Percentiles rank a stretch among this genome's conserved stretches.
Evolutionary conservation across 352 stramenopile genomes (phyloP).

Genomic region (Phytopythium sindhum): DNA sequence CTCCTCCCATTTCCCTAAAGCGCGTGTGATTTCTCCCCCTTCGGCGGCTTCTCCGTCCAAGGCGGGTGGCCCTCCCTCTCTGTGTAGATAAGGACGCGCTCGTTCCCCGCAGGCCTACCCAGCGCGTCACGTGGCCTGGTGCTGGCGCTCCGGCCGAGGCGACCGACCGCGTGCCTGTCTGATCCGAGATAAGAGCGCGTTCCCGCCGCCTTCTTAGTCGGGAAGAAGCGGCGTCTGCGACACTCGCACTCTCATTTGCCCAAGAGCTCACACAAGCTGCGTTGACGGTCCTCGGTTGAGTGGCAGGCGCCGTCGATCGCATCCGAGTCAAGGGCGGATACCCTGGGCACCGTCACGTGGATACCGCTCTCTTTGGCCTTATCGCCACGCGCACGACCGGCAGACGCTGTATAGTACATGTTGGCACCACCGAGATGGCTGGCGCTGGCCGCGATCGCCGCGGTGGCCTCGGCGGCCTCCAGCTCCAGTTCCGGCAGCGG

Average conservation of each 20-base stretch:
- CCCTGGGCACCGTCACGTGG: not conserved
- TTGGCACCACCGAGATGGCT: not conserved
- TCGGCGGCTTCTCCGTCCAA: not conserved
- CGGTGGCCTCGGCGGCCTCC: slow-evolving; percentile 11
- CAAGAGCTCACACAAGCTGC: too few relatives aligned
- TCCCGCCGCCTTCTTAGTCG: slow-evolving; percentile 2
- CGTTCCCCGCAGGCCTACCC: too few relatives aligned
- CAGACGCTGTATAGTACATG: not conserved
- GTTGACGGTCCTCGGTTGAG: too few relatives aligned
- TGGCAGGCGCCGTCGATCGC: too few relatives aligned
- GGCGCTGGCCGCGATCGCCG: slow-evolving; percentile 3
- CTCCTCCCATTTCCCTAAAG: not conserved
- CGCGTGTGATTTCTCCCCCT: not conserved
- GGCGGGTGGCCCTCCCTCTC: too few relatives aligned
- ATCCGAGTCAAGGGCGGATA: not conserved
- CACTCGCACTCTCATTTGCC: not conserved
- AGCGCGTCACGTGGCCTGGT: too few relatives aligned
- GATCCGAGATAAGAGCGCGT: slow-evolving; percentile 4
- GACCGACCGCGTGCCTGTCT: too few relatives aligned
- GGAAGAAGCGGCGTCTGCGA: not conserved
- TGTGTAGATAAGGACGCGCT: too few relatives aligned
- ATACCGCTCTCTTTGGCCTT: too few relatives aligned
- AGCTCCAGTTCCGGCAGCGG: slow-evolving; percentile 5
- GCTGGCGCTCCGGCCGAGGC: too few relatives aligned
- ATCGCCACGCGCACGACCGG: not conserved